A percentile compares a stretch with the other conserved stretches of the same genome.
Conservation (phyloP, 208 protist genomes). For the Herpetomonas samuelpessoai region DNA sequence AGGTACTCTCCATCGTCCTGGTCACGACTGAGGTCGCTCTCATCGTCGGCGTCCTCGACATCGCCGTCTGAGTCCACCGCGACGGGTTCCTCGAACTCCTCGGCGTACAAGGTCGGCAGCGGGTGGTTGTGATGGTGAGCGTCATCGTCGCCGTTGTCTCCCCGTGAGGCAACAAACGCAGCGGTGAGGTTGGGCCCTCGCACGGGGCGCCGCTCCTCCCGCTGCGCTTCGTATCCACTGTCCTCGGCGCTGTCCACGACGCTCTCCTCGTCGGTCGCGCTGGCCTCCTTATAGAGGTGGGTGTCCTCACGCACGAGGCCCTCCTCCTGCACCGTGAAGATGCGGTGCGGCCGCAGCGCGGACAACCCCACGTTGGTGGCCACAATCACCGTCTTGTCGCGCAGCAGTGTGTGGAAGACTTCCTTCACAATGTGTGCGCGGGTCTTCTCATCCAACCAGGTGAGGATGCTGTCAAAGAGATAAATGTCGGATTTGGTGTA, state of each 20-base stretch:
- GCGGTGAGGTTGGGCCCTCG: not conserved
- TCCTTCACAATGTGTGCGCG: constrained; percentile 55
- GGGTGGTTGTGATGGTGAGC: constrained; percentile 3
- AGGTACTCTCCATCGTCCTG: constrained; percentile 6
- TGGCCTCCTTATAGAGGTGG: constrained; percentile 27
- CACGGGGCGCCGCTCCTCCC: constrained; percentile 1
- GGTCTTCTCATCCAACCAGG: constrained; percentile 79
- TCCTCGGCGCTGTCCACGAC: constrained; percentile 13
- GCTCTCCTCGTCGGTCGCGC: constrained; percentile 17
- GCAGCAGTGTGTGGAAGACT: constrained; percentile 68
- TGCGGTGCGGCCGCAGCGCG: constrained; percentile 44
- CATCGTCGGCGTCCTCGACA: constrained; percentile 3
- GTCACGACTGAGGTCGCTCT: constrained; percentile 10
- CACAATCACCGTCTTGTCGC: constrained; percentile 73
- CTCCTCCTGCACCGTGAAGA: constrained; percentile 52
- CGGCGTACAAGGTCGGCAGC: constrained; percentile 41
- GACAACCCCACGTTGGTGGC: constrained; percentile 61
- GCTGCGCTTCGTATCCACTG: constrained; percentile 8
- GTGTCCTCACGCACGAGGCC: constrained; percentile 52
- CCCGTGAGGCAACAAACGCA: constrained; percentile 11
- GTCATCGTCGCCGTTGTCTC: constrained; percentile 5
- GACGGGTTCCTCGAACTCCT: constrained; percentile 51
- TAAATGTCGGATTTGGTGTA: constrained; percentile 82
- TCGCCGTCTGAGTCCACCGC: constrained; percentile 17
- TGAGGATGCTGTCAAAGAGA: constrained; percentile 90